These are phyloP conservation scores for Rutstroemia sp. DNA, from an alignment of 2,329 filamentous ascomycete genomes.

Conservation along the genomic window DNA sequence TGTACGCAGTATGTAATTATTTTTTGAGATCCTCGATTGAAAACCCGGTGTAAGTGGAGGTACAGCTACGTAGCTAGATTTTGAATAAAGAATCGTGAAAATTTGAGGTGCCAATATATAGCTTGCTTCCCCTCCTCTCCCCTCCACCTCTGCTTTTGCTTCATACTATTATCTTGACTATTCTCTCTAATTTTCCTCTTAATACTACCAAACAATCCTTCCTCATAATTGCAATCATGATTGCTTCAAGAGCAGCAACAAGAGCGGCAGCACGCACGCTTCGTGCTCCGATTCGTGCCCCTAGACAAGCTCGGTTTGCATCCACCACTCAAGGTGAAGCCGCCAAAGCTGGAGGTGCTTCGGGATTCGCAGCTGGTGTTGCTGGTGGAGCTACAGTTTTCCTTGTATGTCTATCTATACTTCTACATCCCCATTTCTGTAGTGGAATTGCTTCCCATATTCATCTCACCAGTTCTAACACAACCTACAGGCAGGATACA, in stretches of 20 bases:
- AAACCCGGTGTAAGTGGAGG: too few species aligned
- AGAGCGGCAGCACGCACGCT: slow-evolving; percentile 17
- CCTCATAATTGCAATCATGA: slow-evolving; percentile 11
- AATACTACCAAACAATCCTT: background rate
- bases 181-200: background rate
- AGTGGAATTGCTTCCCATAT: too few species aligned
- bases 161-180: background rate
- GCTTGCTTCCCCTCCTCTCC: too few species aligned
- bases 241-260: slow-evolving; percentile 18
- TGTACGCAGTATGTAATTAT: too few species aligned
- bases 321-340: slow-evolving; percentile 18
- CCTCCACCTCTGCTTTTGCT: too few species aligned
- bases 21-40: too few species aligned
- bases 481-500: slow-evolving; percentile 35
- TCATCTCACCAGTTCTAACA: background rate
- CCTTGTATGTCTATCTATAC: slow-evolving; percentile 19
- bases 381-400: slow-evolving; percentile 42
- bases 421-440: background rate
- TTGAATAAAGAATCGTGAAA: too few species aligned
- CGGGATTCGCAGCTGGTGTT: slow-evolving; percentile 39
- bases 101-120: too few species aligned
- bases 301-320: slow-evolving; percentile 23
- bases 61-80: too few species aligned
- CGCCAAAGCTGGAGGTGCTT: slow-evolving; percentile 26
- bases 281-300: slow-evolving; percentile 15